Base-by-base conservation (phyloP, 2,329 filamentous ascomycete genomes). In the Chrysoporthe deuterocubensis region DNA sequence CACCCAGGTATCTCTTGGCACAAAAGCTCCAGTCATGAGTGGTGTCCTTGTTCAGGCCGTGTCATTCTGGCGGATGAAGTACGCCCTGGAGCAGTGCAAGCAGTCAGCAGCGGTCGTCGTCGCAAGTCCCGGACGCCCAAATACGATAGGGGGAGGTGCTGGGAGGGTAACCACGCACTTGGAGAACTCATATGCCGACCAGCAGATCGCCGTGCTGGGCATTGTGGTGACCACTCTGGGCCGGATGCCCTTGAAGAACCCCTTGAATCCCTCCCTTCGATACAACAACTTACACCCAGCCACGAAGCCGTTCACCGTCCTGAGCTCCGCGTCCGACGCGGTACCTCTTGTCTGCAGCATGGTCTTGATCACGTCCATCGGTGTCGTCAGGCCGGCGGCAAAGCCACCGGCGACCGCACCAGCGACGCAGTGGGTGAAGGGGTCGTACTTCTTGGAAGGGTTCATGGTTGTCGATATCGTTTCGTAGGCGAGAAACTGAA, bases 201-300 rank as follows among this genome's bases (percentile, higher is more conserved):
- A 99, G 85, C 96, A 99, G 76, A 99, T 99, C n/a, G 96, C 96
- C 44, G 96, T 99, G 81, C 94, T 97, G 26, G 96, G 96, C 92
- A 98, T 98, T 1, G 96, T 97, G 13, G 94, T 97, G 71, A 99
- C 90, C 60, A 99, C 91, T 75, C 96, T 87, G 59, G 96, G 96
- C 74, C 92, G 90, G 77, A 97, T 88, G 56, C 96, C 96, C 77
- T 96, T 94, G 82, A 97, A 94, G 81, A 98, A 99, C 3, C 96
- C 96, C 67, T 83, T 84, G 75, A 92, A 85, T 46, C 96, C 96
- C 77, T 97, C 95, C 76, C 94, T 89, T 74, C 88, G 87, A 78
- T 94, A 92, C 71, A 97, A 89, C 68, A 97, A 89, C 71, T 86
- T 85, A 71, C 93, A 95, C 8, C 94, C 94, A 57, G 92, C 89